These are phyloP conservation scores for Omphalea diandra DNA, from an alignment of 441 rosid genomes.

Conservation along the genomic window DNA sequence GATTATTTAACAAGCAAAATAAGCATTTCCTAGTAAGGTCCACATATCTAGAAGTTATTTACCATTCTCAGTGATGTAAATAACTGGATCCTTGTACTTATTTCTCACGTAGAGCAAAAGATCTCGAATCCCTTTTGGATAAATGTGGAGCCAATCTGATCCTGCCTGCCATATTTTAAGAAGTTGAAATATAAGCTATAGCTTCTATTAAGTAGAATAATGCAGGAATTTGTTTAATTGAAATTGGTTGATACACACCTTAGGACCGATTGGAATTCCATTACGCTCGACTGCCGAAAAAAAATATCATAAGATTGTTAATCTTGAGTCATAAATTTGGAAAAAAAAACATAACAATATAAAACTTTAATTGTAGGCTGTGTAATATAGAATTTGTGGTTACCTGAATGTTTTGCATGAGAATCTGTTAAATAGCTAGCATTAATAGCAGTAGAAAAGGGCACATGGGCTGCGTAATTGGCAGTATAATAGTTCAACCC, in stretches of 20 bases:
- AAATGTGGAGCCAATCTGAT: conserved; percentile 39
- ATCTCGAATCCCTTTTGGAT: conserved; percentile 45
- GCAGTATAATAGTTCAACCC: conserved; percentile 49
- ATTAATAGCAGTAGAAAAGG: conserved; percentile 3
- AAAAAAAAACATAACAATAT: not conserved
- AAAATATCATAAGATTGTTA: not conserved
- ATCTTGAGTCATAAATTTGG: not conserved
- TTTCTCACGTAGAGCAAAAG: conserved; percentile 39
- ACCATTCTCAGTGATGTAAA: conserved; percentile 66
- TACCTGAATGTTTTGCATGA: conserved; percentile 28
- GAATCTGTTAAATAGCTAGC: conserved; percentile 37
- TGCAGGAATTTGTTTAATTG: not conserved
- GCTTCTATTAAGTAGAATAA: not conserved
- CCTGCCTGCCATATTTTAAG: conserved; percentile 34
- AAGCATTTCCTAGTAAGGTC: too few relatives aligned
- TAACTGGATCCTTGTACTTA: conserved; percentile 44
- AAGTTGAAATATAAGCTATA: too few relatives aligned
- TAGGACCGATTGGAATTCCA: conserved; percentile 33
- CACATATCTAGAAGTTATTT: not conserved
- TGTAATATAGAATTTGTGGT: not conserved
- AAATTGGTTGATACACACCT: not conserved
- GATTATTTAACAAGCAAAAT: too few relatives aligned
- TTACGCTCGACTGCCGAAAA: conserved; percentile 29
- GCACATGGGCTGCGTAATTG: conserved; percentile 31
- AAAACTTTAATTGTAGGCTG: too few relatives aligned